Percentiles rank a stretch among this genome's conserved stretches.
phyloP scores from a whole-genome alignment of 2,329 filamentous ascomycete genomes.

The Didymella glomerata region DNA sequence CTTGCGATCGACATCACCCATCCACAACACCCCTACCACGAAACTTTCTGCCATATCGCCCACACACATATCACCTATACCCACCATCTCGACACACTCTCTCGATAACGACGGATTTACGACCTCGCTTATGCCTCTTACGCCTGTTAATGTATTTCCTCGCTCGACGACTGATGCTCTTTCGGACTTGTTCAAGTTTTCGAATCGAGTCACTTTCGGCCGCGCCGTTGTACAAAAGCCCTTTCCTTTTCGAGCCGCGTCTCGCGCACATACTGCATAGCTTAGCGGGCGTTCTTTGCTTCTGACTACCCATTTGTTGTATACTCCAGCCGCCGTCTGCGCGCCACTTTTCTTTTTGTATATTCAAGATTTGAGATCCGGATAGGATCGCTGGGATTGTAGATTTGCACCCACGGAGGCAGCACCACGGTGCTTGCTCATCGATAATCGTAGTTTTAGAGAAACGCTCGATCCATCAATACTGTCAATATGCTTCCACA shows the following conservation, averaged over 20 bases:
- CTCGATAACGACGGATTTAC: constrained; percentile 35
- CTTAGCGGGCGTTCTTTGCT: constrained; percentile 46
- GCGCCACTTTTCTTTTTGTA: constrained; percentile 13
- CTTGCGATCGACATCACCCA: constrained; percentile 14
- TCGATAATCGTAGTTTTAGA: constrained; percentile 20
- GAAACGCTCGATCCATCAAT: constrained; percentile 5
- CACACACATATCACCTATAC: constrained; percentile 12
- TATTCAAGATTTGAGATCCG: constrained; percentile 18
- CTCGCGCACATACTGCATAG: constrained; percentile 36
- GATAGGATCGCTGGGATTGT: constrained; percentile 12
- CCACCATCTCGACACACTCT: constrained; percentile 18
- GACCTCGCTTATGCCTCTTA: constrained; percentile 18
- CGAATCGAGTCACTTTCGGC: constrained; percentile 33
- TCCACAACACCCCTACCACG: constrained; percentile 10
- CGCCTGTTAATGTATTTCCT: constrained; percentile 23
- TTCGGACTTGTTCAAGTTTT: constrained; percentile 27
- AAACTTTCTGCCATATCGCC: constrained; percentile 10
- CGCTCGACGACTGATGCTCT: constrained; percentile 25
- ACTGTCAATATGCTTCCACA: neutral
- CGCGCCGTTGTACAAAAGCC: constrained; percentile 37
- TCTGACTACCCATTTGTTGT: constrained; percentile 24
- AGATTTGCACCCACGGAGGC: constrained; percentile 7
- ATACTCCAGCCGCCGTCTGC: constrained; percentile 20
- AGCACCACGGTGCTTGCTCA: constrained; percentile 16
- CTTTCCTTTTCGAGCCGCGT: constrained; percentile 25